phyloP scores from a whole-genome alignment of 345 rosid genomes.

The Eucalyptus pauciflora region DNA sequence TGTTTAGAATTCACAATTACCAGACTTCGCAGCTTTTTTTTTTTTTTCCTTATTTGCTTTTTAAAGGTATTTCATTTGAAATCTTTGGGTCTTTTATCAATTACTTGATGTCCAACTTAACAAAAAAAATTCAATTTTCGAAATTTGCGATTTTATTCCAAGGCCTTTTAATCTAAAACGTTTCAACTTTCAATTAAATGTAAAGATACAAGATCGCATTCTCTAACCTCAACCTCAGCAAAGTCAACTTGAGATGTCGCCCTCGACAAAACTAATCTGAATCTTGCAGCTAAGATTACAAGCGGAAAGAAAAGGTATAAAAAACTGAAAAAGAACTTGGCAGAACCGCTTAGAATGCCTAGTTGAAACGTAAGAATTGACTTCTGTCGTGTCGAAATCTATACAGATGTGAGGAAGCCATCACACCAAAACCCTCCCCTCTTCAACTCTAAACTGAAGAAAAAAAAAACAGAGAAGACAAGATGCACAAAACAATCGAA shows the following conservation, averaged over 20 bases:
- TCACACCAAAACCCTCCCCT: background rate
- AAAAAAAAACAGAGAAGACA: too few species aligned
- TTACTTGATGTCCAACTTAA: accelerated
- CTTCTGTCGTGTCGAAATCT: background rate
- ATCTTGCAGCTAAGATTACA: background rate
- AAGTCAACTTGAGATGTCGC: background rate
- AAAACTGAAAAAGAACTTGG: background rate
- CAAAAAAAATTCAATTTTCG: too few species aligned
- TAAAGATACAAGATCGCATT: background rate
- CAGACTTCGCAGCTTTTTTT: too few species aligned
- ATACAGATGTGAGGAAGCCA: background rate
- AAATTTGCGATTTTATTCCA: too few species aligned
- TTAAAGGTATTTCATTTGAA: too few species aligned
- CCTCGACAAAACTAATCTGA: background rate
- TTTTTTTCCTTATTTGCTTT: too few species aligned
- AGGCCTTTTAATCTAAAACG: too few species aligned
- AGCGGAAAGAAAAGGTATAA: background rate
- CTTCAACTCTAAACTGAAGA: too few species aligned
- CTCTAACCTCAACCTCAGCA: background rate
- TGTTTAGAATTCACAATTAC: too few species aligned
- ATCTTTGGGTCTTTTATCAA: too few species aligned
- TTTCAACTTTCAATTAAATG: too few species aligned
- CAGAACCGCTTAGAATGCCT: background rate
- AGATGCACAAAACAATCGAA: too few species aligned
- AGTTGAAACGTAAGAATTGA: background rate